Evolutionary conservation across 306 rosid genomes (phyloP), one percentile per base, ranked within the genome.

Genomic region (Mimosa pudica): DNA sequence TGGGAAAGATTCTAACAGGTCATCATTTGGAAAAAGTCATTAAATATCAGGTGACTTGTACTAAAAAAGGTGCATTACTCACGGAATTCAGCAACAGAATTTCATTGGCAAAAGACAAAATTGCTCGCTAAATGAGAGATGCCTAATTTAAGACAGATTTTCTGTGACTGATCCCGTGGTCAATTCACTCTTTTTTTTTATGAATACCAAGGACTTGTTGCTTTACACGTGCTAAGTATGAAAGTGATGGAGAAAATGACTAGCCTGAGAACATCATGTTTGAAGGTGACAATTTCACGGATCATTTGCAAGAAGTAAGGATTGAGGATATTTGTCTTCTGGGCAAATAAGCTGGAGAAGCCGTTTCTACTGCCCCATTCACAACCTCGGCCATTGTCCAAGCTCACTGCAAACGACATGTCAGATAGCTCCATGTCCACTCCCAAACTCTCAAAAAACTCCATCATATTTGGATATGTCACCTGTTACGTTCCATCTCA

Each of bases 291-390:
- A 20, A 95, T 87, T 81, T 95, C 98, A 79, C 88, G 75, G 51
- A 95, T 67, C 98, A 95, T 95, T 84, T 90, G 86, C 92, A 84
- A 91, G 63, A 95, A 95, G 77, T 80, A 82, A 13, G 96, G 98
- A 77, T 90, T 92, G 7, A 95, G 44, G 16, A 72, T 52, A 79
- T 95, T 95, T 55, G 20, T 84, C 81, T 92, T 95, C 84, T 95
- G 98, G 0, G 97, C 90, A 82, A 92, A 95, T 64, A 95, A 80
- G 82, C 98, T 35, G 7, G 93, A 88, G 57, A 91, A 65, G 14
- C 98, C 93, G 74, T 83, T 95, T 82, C 96, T 78, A 73, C 93
- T 92, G 5, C 98, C 98, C 98, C 97, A 94, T 83, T 94, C 98
- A 36, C 81, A 92, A 32, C 97, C 97, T 3, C 67, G 79, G 58